Conservation (phyloP, 1,284 basidiomycete genomes). For the Bondarzewia mesenterica region DNA sequence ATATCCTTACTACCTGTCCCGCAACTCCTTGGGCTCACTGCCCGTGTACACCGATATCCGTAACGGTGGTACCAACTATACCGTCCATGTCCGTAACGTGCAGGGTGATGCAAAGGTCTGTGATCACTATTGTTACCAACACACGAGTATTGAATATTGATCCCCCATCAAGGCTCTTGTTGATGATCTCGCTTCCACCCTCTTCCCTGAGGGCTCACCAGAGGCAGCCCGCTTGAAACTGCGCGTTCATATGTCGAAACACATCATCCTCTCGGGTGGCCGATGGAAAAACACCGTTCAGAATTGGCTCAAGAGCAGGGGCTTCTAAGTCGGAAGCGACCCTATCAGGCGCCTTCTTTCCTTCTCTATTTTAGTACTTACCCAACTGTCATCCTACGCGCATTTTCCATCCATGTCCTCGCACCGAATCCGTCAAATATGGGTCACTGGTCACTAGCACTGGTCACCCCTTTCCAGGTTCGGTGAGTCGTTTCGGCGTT, state of each 20-base stretch:
- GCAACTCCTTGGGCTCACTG: constrained; percentile 55
- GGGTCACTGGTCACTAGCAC: not conserved
- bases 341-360: not conserved
- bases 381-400: not conserved
- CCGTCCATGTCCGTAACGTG: constrained; percentile 40
- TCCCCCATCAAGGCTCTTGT: constrained; percentile 36
- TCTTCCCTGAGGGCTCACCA: constrained; percentile 37
- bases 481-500: not conserved
- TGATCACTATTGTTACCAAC: constrained; percentile 9
- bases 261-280: constrained; percentile 50
- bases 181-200: constrained; percentile 36
- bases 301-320: constrained; percentile 36
- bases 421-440: not conserved
- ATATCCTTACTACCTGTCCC: constrained; percentile 49
- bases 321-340: not conserved
- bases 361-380: not conserved
- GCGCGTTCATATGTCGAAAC: constrained; percentile 34
- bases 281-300: constrained; percentile 49
- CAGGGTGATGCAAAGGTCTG: constrained; percentile 35
- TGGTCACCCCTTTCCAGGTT: too few species aligned
- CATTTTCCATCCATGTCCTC: not conserved
- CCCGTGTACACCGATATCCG: constrained; percentile 69
- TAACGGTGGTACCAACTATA: constrained; percentile 49
- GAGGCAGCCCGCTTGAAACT: constrained; percentile 41
- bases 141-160: constrained; percentile 2